Evolutionary conservation across 2,329 filamentous ascomycete species (phyloP), one percentile per base, ranked within the genome.

Genomic region (Monosporascus sp.): DNA sequence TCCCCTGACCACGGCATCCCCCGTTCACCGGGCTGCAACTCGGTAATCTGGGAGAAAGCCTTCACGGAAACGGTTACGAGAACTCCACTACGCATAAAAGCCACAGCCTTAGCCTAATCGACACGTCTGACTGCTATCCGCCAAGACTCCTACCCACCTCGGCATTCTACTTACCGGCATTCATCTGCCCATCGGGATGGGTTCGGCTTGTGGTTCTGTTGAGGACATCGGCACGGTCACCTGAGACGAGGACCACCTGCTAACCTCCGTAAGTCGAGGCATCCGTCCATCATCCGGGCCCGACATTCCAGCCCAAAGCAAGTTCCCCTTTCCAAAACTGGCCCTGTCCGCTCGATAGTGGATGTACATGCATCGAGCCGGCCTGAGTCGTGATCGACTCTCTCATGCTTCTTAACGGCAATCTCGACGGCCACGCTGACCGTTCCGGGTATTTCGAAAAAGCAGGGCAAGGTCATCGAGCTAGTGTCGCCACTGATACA

Each of bases 81-180:
- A 55, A 53, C 24, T 51, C 42, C 15, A 53, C 44, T 7, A 51
- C 49, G 2, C 37, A 56, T 25, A 51, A 56, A 15, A 51, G 53
- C 38, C 52, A 56, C 9, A 53, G 34, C 22, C 56, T 54, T 11
- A 52, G 56, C 11, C 52, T 47, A 2, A 54, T 24, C 48, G 37
- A 38, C 4, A 58, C 54, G 8, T 58, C 52, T 4, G 36, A 48
- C 18, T 56, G 54, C 24, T 52, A 58, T 24, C 54, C 52, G 20
- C 46, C 52, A 11, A 47, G 34, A 1, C 56, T 56, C 11, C 27
- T 45, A 5, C 20, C 22, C 3, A 38, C 27, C 2, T 51, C 47
- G 11, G 52, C 41, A 4, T 57, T 42, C 41, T 54, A 54, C n/a
- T 54, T 54, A 0, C 50, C 54, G 8, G 51, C 51, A n/a, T 46